Percentiles rank a stretch among this genome's conserved stretches.
Evolutionary conservation across 2,329 filamentous ascomycete species (phyloP).

Genomic region (Aspergillus sergii): DNA sequence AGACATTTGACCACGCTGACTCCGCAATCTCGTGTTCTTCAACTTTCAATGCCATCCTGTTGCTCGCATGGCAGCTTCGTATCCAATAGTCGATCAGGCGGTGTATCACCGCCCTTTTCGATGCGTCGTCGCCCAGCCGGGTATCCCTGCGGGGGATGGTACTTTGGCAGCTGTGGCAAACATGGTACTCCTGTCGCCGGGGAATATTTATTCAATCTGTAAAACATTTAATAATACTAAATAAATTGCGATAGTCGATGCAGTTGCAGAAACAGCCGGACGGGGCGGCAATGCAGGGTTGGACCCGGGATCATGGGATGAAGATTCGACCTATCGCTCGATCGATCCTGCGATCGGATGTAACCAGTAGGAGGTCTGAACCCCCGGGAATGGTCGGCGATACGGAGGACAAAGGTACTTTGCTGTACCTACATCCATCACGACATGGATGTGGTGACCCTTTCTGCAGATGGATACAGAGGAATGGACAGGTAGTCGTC

Average conservation of each 20-base stretch:
- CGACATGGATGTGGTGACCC: not conserved
- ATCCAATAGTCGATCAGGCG: constrained; percentile 20
- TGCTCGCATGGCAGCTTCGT: constrained; percentile 16
- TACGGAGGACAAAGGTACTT: not conserved
- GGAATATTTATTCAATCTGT: not conserved
- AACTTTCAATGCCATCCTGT: not conserved
- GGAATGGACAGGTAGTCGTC: constrained; percentile 2
- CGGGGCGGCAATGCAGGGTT: constrained; percentile 15
- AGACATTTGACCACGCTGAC: not conserved
- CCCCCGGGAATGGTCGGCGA: constrained; percentile 1
- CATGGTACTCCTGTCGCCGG: not conserved
- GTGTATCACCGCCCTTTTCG: constrained; percentile 26
- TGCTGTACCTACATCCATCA: not conserved
- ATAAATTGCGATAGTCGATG: constrained; percentile 5
- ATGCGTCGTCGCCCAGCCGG: constrained; percentile 3
- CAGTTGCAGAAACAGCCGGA: constrained; percentile 17
- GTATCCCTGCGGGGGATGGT: not conserved
- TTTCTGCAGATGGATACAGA: constrained; percentile 3
- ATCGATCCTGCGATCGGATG: constrained; percentile 7
- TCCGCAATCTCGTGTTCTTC: not conserved
- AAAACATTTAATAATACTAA: not conserved
- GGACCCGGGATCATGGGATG: constrained; percentile 21
- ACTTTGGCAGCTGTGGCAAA: not conserved
- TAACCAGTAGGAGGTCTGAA: not conserved
- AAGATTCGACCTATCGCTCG: constrained; percentile 14